Conservation (phyloP, 2,329 filamentous ascomycete genomes). For the Talaromyces sp. region DNA sequence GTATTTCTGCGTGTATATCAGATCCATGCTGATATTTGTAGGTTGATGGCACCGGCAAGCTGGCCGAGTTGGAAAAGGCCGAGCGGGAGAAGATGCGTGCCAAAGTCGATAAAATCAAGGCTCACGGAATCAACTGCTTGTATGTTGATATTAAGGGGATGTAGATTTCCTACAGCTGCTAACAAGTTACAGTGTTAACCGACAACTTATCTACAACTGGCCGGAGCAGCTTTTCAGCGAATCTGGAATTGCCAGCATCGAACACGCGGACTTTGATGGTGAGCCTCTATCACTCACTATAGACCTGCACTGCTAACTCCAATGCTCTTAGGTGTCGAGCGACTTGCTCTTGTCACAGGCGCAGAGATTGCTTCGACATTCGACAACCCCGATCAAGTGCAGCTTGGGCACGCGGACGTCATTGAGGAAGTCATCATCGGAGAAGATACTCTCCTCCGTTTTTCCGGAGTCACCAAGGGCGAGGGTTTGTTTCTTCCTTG, state of each 20-base stretch:
- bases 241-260: conserved; percentile 95
- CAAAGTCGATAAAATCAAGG: conserved; percentile 98
- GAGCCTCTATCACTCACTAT: not conserved
- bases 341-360: conserved; percentile 87
- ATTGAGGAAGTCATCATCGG: conserved; percentile 99
- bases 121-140: conserved; percentile 98
- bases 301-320: not conserved
- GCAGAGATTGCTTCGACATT: conserved; percentile 98
- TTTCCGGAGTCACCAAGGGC: conserved; percentile 73
- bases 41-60: conserved; percentile 88
- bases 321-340: conserved; percentile 57
- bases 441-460: conserved; percentile 94
- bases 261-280: conserved; percentile 97
- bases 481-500: conserved; percentile 5
- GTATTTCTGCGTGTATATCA: not conserved
- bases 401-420: conserved; percentile 87
- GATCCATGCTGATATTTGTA: not conserved
- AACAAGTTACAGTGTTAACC: conserved; percentile 60
- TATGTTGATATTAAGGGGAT: not conserved
- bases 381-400: conserved; percentile 94
- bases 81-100: conserved; percentile 99
- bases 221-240: conserved; percentile 98
- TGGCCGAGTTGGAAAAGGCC: conserved; percentile 96
- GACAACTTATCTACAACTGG: conserved; percentile 99
- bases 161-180: not conserved